A percentile compares a stretch with the other conserved stretches of the same genome.
Evolutionary conservation across 2,329 filamentous ascomycete species (phyloP).

Genomic region (Phyllosticta ampelicida): DNA sequence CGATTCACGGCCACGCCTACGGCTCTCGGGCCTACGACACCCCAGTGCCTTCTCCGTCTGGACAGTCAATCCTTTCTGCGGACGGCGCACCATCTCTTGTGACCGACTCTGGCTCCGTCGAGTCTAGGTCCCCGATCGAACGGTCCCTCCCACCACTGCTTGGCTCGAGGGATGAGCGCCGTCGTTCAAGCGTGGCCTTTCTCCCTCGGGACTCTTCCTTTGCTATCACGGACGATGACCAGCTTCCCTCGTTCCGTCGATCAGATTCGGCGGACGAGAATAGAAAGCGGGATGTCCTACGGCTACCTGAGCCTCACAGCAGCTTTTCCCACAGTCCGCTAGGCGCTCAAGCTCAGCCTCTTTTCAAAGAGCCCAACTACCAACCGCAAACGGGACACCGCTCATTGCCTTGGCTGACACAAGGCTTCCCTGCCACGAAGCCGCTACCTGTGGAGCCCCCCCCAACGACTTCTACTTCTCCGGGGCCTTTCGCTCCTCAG

Average conservation of each 20-base stretch:
- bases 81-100: constrained; percentile 58
- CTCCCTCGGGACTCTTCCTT: constrained; percentile 29
- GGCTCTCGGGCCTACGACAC: constrained; percentile 36
- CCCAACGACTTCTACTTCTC: constrained; percentile 12
- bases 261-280: constrained; percentile 1
- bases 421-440: constrained; percentile 15
- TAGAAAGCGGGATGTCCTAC: constrained; percentile 17
- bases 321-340: neutral
- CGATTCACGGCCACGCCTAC: constrained; percentile 15
- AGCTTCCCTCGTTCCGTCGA: constrained; percentile 3
- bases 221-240: constrained; percentile 23
- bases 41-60: constrained; percentile 52
- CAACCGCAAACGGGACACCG: neutral
- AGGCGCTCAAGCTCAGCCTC: neutral
- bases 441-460: constrained; percentile 2
- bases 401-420: constrained; percentile 18
- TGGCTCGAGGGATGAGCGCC: constrained; percentile 26
- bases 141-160: constrained; percentile 27
- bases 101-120: constrained; percentile 48
- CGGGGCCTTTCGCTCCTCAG: constrained; percentile 22
- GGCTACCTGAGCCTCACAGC: constrained; percentile 8
- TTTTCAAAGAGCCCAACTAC: constrained; percentile 9
- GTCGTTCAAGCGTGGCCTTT: constrained; percentile 23
- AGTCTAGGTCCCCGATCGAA: constrained; percentile 37
- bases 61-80: constrained; percentile 52